A percentile compares a stretch with the other conserved stretches of the same genome.
phyloP scores from a whole-genome alignment of 2,329 filamentous ascomycete species.

The Fusarium virguliforme region DNA sequence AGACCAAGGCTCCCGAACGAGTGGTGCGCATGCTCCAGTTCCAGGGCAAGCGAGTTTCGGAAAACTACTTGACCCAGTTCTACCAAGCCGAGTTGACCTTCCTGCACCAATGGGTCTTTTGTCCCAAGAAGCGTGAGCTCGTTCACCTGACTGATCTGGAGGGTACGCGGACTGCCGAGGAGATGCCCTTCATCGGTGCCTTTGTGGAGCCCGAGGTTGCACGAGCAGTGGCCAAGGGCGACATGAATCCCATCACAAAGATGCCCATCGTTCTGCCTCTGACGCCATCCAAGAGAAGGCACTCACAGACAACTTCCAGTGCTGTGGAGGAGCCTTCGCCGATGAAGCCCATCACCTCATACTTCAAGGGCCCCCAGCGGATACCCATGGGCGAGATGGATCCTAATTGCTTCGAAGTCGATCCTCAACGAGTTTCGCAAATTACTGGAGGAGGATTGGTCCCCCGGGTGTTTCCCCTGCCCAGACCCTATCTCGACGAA shows the following conservation, averaged over 20 bases:
- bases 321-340: constrained; percentile 51
- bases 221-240: constrained; percentile 81
- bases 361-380: constrained; percentile 67
- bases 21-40: constrained; percentile 88
- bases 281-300: constrained; percentile 61
- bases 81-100: constrained; percentile 93
- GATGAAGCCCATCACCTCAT: constrained; percentile 69
- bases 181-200: constrained; percentile 86
- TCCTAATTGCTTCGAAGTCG: constrained; percentile 71
- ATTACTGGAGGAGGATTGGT: constrained; percentile 66
- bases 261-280: constrained; percentile 66
- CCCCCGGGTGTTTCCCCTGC: constrained; percentile 72
- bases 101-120: constrained; percentile 94
- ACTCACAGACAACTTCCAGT: constrained; percentile 56
- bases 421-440: constrained; percentile 64
- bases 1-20: constrained; percentile 89
- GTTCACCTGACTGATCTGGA: constrained; percentile 82
- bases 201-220: constrained; percentile 80
- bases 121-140: constrained; percentile 78
- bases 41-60: constrained; percentile 88
- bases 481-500: constrained; percentile 69
- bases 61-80: constrained; percentile 86
- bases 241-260: constrained; percentile 93
- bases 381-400: constrained; percentile 76
- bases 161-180: constrained; percentile 73